phyloP scores from a whole-genome alignment of 2,329 filamentous ascomycete species.

The Leptographium lundbergii region DNA sequence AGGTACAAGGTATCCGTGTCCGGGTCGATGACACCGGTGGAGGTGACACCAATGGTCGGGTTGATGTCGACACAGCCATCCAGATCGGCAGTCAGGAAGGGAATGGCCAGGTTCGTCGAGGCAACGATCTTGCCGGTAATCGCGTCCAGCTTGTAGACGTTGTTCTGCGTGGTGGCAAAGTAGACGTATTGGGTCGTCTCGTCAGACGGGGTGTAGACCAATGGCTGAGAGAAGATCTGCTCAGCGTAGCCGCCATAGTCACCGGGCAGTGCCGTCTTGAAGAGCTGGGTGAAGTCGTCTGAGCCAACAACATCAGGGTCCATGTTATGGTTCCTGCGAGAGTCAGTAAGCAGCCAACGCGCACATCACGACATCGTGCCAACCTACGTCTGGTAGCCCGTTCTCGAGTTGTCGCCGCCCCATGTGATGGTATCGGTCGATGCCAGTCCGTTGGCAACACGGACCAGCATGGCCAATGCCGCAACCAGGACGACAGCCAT shows the following conservation, averaged over 20 bases:
- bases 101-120: constrained; percentile 28
- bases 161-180: constrained; percentile 37
- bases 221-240: constrained; percentile 37
- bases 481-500: constrained; percentile 3
- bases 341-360: neutral
- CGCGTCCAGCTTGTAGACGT: constrained; percentile 34
- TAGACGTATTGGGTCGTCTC: constrained; percentile 32
- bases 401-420: constrained; percentile 42
- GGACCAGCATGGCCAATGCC: constrained; percentile 19
- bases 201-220: constrained; percentile 30
- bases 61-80: constrained; percentile 34
- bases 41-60: constrained; percentile 32
- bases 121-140: constrained; percentile 29
- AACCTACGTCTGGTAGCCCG: constrained; percentile 39
- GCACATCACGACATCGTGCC: neutral
- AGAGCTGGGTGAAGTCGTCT: constrained; percentile 41
- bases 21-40: constrained; percentile 38
- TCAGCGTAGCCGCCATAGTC: constrained; percentile 35
- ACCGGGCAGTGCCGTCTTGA: constrained; percentile 37
- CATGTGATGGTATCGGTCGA: constrained; percentile 47
- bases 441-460: constrained; percentile 21
- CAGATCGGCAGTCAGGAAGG: constrained; percentile 32
- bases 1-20: constrained; percentile 35
- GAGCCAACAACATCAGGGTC: constrained; percentile 45
- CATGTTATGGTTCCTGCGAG: constrained; percentile 43